phyloP scores from a whole-genome alignment of 2,329 filamentous ascomycete genomes.

The Coniochaeta sp. region DNA sequence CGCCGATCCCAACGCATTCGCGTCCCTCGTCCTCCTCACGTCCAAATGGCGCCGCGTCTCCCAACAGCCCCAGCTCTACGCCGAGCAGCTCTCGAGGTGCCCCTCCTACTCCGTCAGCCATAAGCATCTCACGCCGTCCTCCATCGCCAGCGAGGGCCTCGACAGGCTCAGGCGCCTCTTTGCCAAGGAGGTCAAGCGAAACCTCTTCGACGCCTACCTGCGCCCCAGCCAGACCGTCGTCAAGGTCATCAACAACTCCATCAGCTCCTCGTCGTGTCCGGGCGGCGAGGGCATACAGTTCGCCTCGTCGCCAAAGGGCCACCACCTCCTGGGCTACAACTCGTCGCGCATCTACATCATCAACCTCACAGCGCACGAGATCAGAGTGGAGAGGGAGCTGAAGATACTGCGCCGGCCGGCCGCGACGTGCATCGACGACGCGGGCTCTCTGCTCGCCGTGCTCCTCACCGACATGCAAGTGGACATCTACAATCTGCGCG shows the following conservation, averaged over 20 bases:
- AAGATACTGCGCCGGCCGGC: constrained; percentile 71
- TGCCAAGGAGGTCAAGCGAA: constrained; percentile 63
- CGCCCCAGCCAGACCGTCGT: constrained; percentile 64
- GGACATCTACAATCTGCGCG: constrained; percentile 70
- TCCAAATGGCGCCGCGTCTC: constrained; percentile 58
- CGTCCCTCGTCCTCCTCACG: constrained; percentile 59
- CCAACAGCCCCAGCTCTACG: constrained; percentile 56
- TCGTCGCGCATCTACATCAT: constrained; percentile 79
- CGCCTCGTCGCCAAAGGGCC: constrained; percentile 67
- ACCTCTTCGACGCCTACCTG: constrained; percentile 69
- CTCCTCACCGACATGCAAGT: constrained; percentile 77
- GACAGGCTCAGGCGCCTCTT: constrained; percentile 58
- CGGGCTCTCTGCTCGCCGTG: constrained; percentile 70
- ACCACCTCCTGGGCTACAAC: constrained; percentile 72
- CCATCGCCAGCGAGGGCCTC: constrained; percentile 41
- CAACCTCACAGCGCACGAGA: constrained; percentile 52
- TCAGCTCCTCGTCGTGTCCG: constrained; percentile 75
- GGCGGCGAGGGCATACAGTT: constrained; percentile 84
- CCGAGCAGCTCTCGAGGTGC: constrained; percentile 53
- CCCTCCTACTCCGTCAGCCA: constrained; percentile 50
- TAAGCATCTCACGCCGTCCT: constrained; percentile 18
- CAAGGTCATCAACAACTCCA: constrained; percentile 75
- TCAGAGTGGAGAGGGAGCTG: constrained; percentile 67
- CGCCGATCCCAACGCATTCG: constrained; percentile 56
- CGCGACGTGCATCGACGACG: constrained; percentile 71